Base-by-base conservation (phyloP, 2,329 filamentous ascomycete species). In the Colletotrichum gigasporum region DNA sequence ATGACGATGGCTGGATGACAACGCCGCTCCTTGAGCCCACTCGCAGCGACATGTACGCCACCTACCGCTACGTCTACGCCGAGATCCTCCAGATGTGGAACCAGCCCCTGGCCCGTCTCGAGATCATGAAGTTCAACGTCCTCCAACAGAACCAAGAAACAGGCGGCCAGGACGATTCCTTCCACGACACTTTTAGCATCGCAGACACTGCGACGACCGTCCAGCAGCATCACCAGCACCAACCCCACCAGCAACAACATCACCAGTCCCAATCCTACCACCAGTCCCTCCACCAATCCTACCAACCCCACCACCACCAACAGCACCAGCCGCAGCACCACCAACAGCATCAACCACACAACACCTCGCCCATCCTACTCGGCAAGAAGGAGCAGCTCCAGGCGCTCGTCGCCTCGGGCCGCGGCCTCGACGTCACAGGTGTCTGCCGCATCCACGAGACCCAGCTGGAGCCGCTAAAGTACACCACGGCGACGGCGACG, bases 121-220 rank as follows among this genome's bases (percentile, higher is more conserved):
- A 91, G 71, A 85, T 91, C 26, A 82, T 91, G 76, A 91, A 91
- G 71, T 91, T 91, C 71, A 90, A 90, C 66, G 83, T 87, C 4
- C 77, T 91, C 37, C 84, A 84, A 57, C 84, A 85, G 24, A 80
- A 83, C 48, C 69, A 47, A 69, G 72, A 58, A 20, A 67, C 41
- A 5, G 70, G 72, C 1, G 73, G 72, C 28, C 60, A 66, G 4
- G 74, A 77, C 20, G 71, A 69, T 42, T 76, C 72, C 65, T 74
- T 76, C 47, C 72, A 77, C 44, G 76, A 79, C 14, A 73, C 76
- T 8, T 69, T 76, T 54, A 78, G 76, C 42, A 72, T 78, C 18
- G 76, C 76, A 32, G 80, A 81, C n/a, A 71, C 70, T 5, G 70
- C 65, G 2, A 67, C 65, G 11, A 64, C 62, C 6, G 32, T 61